These are phyloP conservation scores for Detonula confervacea DNA, from an alignment of 352 stramenopile species.

Conservation along the genomic window DNA sequence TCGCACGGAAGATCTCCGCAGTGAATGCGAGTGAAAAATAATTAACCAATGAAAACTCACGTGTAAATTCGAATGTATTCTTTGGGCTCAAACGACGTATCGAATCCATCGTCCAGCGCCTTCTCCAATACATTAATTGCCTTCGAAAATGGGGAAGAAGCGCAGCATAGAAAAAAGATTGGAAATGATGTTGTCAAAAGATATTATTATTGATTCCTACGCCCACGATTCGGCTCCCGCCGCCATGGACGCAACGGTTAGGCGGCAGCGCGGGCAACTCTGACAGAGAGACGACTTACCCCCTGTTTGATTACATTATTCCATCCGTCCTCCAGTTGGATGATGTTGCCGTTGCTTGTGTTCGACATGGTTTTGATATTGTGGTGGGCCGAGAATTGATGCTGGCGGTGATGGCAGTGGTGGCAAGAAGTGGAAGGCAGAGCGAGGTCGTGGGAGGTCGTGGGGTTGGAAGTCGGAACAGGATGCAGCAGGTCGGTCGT, in stretches of 20 bases:
- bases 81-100: slow-evolving; percentile 84
- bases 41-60: too few relatives aligned
- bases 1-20: not conserved
- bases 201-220: not conserved
- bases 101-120: slow-evolving; percentile 84
- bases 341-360: slow-evolving; percentile 57
- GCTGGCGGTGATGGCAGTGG: too few relatives aligned
- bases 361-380: slow-evolving; percentile 36
- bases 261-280: too few relatives aligned
- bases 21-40: too few relatives aligned
- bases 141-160: slow-evolving; percentile 43
- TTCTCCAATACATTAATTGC: slow-evolving; percentile 88
- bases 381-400: not conserved
- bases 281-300: slow-evolving; percentile 64
- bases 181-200: slow-evolving; percentile 20
- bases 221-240: not conserved
- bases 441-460: too few relatives aligned
- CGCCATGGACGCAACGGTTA: not conserved
- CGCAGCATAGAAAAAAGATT: slow-evolving; percentile 12
- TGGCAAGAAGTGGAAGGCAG: too few relatives aligned
- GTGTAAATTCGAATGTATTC: slow-evolving; percentile 88
- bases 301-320: slow-evolving; percentile 88
- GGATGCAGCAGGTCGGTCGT: too few relatives aligned
- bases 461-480: too few relatives aligned
- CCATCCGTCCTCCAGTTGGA: slow-evolving; percentile 86